Evolutionary conservation across 768 basidiomycete genomes (phyloP).

Genomic region (Suillus decipiens): DNA sequence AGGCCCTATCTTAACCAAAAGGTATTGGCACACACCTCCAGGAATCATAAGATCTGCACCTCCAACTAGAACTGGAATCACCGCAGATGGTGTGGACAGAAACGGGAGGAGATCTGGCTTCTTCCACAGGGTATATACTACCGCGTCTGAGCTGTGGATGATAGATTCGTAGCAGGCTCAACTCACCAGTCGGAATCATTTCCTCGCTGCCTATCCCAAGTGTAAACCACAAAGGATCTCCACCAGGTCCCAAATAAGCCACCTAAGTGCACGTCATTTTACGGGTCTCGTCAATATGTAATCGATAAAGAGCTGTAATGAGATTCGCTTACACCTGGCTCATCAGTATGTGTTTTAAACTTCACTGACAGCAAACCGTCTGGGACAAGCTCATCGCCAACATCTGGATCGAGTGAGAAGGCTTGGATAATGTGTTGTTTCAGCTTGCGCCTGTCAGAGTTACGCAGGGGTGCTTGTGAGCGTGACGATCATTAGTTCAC

Average conservation of each 20-base stretch:
- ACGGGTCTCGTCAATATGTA: slow-evolving; percentile 11
- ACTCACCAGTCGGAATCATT: slow-evolving; percentile 68
- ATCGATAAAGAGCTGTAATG: slow-evolving; percentile 6
- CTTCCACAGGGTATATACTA: slow-evolving; percentile 82
- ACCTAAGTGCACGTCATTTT: slow-evolving; percentile 40
- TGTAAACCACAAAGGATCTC: slow-evolving; percentile 80
- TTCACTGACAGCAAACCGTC: slow-evolving; percentile 71
- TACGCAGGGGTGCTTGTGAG: slow-evolving; percentile 58
- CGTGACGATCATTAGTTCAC: not conserved
- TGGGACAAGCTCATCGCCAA: slow-evolving; percentile 70
- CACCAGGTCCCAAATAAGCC: slow-evolving; percentile 61
- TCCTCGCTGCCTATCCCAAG: slow-evolving; percentile 67
- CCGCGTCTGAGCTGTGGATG: slow-evolving; percentile 1
- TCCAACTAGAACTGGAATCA: slow-evolving; percentile 67
- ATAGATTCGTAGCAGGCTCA: not conserved
- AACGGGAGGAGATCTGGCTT: slow-evolving; percentile 65
- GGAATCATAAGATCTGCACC: slow-evolving; percentile 78
- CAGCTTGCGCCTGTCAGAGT: slow-evolving; percentile 73
- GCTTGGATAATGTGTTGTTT: slow-evolving; percentile 55
- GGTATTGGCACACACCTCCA: not conserved
- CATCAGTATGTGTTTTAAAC: slow-evolving; percentile 62
- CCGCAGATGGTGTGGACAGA: slow-evolving; percentile 69
- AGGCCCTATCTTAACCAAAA: not conserved
- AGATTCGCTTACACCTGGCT: slow-evolving; percentile 59
- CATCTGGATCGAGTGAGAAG: slow-evolving; percentile 53